These are phyloP conservation scores for Protomyces inundatus DNA, from an alignment of 1,139 yeast species.

Conservation along the genomic window DNA sequence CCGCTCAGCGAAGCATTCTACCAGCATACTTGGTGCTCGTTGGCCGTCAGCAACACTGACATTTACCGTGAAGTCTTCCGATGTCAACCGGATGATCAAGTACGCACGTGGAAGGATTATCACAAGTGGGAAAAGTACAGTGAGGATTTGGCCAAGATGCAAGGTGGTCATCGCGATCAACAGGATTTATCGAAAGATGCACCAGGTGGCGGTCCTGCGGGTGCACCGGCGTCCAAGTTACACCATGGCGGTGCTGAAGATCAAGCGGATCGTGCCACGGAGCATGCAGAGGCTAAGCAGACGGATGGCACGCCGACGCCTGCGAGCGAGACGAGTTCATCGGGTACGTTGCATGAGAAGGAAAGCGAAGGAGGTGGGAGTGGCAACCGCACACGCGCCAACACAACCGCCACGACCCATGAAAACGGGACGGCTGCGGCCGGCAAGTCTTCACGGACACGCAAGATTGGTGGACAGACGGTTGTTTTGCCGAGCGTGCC, in stretches of 20 bases:
- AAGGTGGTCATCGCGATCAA: conserved; percentile 37
- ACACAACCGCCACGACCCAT: not conserved
- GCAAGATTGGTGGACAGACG: conserved; percentile 9
- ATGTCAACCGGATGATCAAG: conserved; percentile 89
- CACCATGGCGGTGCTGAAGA: conserved; percentile 17
- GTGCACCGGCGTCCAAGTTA: conserved; percentile 22
- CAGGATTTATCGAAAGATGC: conserved; percentile 21
- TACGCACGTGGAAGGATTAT: conserved; percentile 82
- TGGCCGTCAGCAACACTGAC: conserved; percentile 77
- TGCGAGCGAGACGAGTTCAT: conserved; percentile 1
- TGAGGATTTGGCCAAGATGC: conserved; percentile 39
- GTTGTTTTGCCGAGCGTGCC: conserved; percentile 59
- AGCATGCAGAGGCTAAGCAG: not conserved
- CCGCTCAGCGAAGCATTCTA: conserved; percentile 74
- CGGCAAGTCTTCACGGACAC: not conserved
- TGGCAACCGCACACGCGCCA: not conserved
- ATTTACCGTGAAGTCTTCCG: conserved; percentile 82
- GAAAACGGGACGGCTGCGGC: conserved; percentile 2
- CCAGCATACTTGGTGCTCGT: conserved; percentile 81
- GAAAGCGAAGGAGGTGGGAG: not conserved
- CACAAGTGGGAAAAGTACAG: conserved; percentile 51
- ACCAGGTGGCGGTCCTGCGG: conserved; percentile 25
- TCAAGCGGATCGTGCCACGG: conserved; percentile 7
- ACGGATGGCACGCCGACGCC: not conserved
- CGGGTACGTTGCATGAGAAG: conserved; percentile 4